These are phyloP conservation scores for Sphagnum tenellum DNA, from an alignment of 225 moss, liverwort and hornwort species.

Conservation along the genomic window DNA sequence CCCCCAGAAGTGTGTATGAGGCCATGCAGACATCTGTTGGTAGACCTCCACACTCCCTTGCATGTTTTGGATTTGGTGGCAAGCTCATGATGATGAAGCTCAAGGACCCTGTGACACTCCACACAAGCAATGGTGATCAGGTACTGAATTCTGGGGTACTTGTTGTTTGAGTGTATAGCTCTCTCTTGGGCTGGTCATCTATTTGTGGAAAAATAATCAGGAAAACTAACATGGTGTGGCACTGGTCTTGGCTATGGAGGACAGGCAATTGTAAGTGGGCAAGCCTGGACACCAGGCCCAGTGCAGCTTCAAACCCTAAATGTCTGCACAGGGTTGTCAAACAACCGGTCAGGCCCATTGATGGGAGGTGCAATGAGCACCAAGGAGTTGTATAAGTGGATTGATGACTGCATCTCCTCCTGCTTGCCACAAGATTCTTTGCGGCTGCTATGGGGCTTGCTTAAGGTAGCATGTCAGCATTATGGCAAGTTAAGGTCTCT, in stretches of 20 bases:
- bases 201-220: too few relatives aligned
- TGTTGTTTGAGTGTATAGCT: too few relatives aligned
- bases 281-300: constrained; percentile 60
- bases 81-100: constrained; percentile 75
- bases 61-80: constrained; percentile 73
- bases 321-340: constrained; percentile 26
- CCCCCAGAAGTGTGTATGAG: constrained; percentile 65
- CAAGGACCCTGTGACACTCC: constrained; percentile 62
- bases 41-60: constrained; percentile 61
- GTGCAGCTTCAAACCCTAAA: constrained; percentile 53
- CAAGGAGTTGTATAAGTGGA: constrained; percentile 87
- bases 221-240: too few relatives aligned
- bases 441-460: constrained; percentile 59
- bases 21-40: constrained; percentile 80
- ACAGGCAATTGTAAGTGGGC: constrained; percentile 13
- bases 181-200: too few relatives aligned
- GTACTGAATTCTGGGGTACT: constrained; percentile 10
- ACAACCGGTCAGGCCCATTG: constrained; percentile 44
- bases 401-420: constrained; percentile 57
- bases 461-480: constrained; percentile 80
- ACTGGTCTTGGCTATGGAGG: too few relatives aligned
- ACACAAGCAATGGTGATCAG: constrained; percentile 71
- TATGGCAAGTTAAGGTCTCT: constrained; percentile 82
- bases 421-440: constrained; percentile 47
- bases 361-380: constrained; percentile 48